Base-by-base conservation (phyloP, 805 yeast genomes). In the Sungouiella thailandica region DNA sequence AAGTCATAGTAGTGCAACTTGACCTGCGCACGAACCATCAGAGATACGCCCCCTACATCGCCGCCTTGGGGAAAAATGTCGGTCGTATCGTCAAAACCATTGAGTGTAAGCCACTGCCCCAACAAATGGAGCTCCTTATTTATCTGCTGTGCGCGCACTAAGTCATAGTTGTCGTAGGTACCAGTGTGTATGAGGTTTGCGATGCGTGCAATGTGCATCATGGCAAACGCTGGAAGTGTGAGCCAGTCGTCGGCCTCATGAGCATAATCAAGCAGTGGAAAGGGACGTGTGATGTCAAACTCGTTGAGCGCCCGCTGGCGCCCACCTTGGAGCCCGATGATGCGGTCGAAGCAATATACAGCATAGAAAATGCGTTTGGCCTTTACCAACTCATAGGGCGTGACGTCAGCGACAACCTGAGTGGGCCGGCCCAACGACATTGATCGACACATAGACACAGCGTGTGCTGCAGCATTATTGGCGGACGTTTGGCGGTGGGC, bases 361-460 rank as follows among this genome's bases (percentile, higher is more conserved):
- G 68, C 41, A 77, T 80, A 77, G 47, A 73, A 78, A 1, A 77
- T 65, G 31, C 81, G 58, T 43, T 60, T 60, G 1, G 74, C 68
- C 46, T 77, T 76, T 9, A 64, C 37, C 13, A 44, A 49, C 40
- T 75, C 80, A 47, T 65, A 65, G 4, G 58, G 50, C 6, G 64
- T 50, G 12, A 35, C 27, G 7, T 26, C 19, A 41, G 63, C 30
- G 28, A 41, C 32, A 15, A 50, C 25, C n/a, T 40, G 32, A 17
- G 41, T 47, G 26, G 58, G 57, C 29, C 58, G 39, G 35, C 62
- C 59, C 23, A 71, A 37, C 5, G 70, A 62, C 75, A 72, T 65
- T 1, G 72, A 71, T 31, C 63, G 58, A 29, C 58, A 48, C 64
- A 72, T 62, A 25, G 59, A 50, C 7, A 69, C 48, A 2, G 75